Percentiles rank a stretch among this genome's conserved stretches.
Conservation (phyloP, 441 rosid genomes). For the Macaranga tanarius region DNA sequence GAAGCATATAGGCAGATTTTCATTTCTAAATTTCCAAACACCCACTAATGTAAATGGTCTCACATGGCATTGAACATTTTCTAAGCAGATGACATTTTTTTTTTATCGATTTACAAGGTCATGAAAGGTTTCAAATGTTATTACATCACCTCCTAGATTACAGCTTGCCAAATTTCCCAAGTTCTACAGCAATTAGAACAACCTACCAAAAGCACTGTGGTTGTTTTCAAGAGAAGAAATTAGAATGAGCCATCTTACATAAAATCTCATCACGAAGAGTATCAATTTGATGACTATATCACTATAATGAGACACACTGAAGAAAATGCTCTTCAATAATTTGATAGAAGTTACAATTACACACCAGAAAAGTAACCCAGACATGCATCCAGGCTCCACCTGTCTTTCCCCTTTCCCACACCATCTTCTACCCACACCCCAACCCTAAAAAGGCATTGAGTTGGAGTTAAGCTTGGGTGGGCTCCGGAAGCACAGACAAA, state of each 20-base stretch:
- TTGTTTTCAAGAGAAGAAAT: not conserved
- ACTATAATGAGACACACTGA: too few species aligned
- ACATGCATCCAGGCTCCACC: too few species aligned
- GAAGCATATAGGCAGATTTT: not conserved
- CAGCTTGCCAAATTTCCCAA: not conserved
- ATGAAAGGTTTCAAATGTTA: not conserved
- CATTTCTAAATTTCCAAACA: not conserved
- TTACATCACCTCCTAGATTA: not conserved
- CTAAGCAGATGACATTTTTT: not conserved
- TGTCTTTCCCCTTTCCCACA: too few species aligned
- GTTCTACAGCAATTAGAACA: not conserved
- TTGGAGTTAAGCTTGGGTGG: too few species aligned
- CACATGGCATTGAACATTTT: not conserved
- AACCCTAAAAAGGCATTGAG: too few species aligned
- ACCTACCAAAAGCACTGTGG: not conserved
- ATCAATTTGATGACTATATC: too few species aligned
- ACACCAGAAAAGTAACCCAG: too few species aligned
- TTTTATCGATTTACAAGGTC: not conserved
- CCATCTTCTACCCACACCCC: too few species aligned
- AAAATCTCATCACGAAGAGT: not conserved
- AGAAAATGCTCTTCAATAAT: too few species aligned
- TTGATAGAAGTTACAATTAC: too few species aligned
- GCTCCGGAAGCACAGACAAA: not conserved
- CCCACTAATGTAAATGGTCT: not conserved
- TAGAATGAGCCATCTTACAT: not conserved